phyloP scores from a whole-genome alignment of 2,329 filamentous ascomycete genomes.

The Talaromyces islandicus region DNA sequence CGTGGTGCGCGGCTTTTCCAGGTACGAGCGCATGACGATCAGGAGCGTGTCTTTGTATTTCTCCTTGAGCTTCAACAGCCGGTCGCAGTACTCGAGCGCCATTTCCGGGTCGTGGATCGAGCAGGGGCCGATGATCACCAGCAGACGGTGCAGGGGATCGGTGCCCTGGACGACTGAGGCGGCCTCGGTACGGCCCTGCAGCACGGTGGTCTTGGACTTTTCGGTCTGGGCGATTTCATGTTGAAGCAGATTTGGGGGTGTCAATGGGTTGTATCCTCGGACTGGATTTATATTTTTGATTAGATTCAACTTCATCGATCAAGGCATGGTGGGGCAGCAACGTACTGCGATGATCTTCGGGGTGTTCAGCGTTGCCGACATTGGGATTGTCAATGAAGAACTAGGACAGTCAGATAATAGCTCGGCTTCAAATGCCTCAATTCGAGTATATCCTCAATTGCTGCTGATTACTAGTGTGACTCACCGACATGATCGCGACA shows the following conservation, averaged over 20 bases:
- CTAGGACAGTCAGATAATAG: slow-evolving; percentile 35
- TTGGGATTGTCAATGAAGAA: slow-evolving; percentile 76
- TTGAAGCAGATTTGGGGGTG: slow-evolving; percentile 88
- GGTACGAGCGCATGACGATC: slow-evolving; percentile 96
- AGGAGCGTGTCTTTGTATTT: slow-evolving; percentile 85
- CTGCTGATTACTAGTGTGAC: neutral
- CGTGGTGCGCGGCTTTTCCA: slow-evolving; percentile 96
- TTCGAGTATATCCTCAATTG: no score
- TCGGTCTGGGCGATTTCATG: slow-evolving; percentile 66
- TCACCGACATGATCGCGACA: neutral
- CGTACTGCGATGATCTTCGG: slow-evolving; percentile 80
- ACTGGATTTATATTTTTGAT: slow-evolving; percentile 47
- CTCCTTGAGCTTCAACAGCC: slow-evolving; percentile 72
- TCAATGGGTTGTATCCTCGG: slow-evolving; percentile 88
- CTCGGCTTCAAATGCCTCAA: neutral
- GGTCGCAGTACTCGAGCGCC: slow-evolving; percentile 87
- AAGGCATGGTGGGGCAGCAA: neutral
- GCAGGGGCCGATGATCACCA: slow-evolving; percentile 89
- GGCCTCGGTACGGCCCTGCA: slow-evolving; percentile 55
- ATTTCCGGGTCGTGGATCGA: slow-evolving; percentile 92
- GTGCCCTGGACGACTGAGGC: slow-evolving; percentile 56
- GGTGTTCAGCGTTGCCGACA: slow-evolving; percentile 66
- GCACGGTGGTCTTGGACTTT: slow-evolving; percentile 46
- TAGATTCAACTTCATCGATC: neutral
- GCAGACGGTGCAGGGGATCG: slow-evolving; percentile 52